Evolutionary conservation across 2,329 filamentous ascomycete species (phyloP).

Genomic region (Lachnellula hyalina): DNA sequence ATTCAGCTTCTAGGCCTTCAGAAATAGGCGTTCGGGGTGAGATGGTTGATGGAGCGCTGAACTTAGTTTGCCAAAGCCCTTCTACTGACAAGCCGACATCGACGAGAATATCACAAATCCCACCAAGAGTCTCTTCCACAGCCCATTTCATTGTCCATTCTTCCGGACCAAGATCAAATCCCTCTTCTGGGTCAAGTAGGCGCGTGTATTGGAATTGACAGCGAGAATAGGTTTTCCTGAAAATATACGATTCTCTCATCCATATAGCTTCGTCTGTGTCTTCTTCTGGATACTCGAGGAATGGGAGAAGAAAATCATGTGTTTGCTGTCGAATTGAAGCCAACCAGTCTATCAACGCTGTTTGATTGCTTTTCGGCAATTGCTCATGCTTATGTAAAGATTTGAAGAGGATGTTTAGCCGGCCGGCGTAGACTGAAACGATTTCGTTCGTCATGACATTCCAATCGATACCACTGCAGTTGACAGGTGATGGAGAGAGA

Average conservation of each 20-base stretch:
- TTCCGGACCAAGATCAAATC: conserved; percentile 27
- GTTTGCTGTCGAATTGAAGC: conserved; percentile 33
- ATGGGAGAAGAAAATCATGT: conserved; percentile 41
- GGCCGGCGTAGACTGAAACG: conserved; percentile 34
- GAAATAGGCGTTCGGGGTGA: not conserved
- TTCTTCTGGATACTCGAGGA: conserved; percentile 39
- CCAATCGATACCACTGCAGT: conserved; percentile 42
- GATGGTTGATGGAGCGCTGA: conserved; percentile 19
- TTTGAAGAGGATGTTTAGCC: conserved; percentile 32
- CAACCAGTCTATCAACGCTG: conserved; percentile 30
- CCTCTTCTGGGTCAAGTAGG: conserved; percentile 29
- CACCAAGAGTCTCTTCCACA: conserved; percentile 37
- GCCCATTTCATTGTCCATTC: conserved; percentile 36
- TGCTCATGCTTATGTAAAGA: conserved; percentile 20
- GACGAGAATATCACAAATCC: conserved; percentile 38
- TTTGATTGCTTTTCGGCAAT: conserved; percentile 23
- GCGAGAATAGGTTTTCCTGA: conserved; percentile 35
- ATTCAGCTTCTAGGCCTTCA: conserved; percentile 14
- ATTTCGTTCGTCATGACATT: conserved; percentile 37
- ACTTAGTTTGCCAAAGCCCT: conserved; percentile 32
- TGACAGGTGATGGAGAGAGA: conserved; percentile 18
- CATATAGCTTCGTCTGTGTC: conserved; percentile 27
- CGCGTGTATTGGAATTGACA: conserved; percentile 40
- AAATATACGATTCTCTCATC: conserved; percentile 30
- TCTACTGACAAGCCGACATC: conserved; percentile 40